Conservation (phyloP, 2,329 filamentous ascomycete genomes). For the Beauveria asiatica region DNA sequence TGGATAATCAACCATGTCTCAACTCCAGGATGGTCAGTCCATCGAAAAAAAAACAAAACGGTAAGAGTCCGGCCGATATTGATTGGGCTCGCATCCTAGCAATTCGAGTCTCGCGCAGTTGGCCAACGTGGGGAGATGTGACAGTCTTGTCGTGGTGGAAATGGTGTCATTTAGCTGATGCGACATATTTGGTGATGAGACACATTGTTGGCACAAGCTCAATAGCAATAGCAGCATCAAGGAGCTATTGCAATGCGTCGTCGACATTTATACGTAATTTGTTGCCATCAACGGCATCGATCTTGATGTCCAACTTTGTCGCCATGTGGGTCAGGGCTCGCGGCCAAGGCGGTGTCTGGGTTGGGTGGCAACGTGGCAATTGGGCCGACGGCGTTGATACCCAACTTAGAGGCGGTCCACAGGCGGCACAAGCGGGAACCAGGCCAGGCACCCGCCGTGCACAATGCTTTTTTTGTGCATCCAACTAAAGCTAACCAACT, state of each 20-base stretch:
- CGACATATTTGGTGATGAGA: neutral
- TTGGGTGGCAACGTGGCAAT: slow-evolving; percentile 10
- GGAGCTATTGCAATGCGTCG: neutral
- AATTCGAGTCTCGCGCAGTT: neutral
- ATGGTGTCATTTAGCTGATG: neutral
- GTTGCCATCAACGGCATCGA: neutral
- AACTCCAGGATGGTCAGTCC: neutral
- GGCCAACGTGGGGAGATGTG: neutral
- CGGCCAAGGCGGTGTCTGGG: slow-evolving; percentile 1
- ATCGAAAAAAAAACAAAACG: neutral
- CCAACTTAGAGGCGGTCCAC: slow-evolving; percentile 8
- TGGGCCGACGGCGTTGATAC: slow-evolving; percentile 8
- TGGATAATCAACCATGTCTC: slow-evolving; percentile 31
- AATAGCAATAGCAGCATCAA: neutral
- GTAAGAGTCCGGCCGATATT: neutral
- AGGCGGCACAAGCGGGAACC: slow-evolving; percentile 8
- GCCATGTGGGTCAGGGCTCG: neutral
- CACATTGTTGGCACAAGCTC: neutral
- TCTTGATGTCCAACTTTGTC: neutral
- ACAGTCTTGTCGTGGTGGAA: neutral
- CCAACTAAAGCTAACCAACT: no score
- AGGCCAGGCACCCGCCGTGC: slow-evolving; percentile 6
- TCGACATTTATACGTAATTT: slow-evolving; percentile 3
- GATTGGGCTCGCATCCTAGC: neutral
- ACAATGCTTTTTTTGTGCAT: slow-evolving; percentile 3